Base-by-base conservation (phyloP, 73 alveolate species). In the Symbiodinium natans region DNA sequence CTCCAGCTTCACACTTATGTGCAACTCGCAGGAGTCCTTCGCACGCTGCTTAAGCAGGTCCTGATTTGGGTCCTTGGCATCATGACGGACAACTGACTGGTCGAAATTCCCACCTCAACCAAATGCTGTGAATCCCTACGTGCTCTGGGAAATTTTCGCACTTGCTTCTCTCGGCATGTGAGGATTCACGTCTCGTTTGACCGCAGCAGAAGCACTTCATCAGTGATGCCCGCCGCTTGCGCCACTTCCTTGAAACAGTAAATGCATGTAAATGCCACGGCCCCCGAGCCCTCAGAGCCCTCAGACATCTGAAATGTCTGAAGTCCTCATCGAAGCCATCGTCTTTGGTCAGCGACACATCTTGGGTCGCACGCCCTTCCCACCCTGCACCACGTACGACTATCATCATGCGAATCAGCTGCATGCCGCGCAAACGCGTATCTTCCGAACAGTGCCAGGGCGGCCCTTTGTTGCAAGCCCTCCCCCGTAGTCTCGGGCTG, bases 171-270 rank as follows among this genome's bases (percentile, higher is more conserved):
- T 13, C 13, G 59, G 13, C n/a, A 63, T 9, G 9, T 19, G 82
- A 63, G n/a, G 10, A 29, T 3, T 13, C 19, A 52, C 19, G 71
- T 10, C 10, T 19, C 71, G 71, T 19, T 13, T 52, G 71, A 52
- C 36, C 34, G 38, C 74, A 63, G 77, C 77, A 11, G 77, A 34
- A 15, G 31, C 29, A 25, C 94, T 71, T 88, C 95, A 19, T 88
- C 95, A 10, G 95, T 63, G 95, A 88, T 88, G 77, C 97, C 97
- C 41, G 97, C 97, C 38, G 97, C 97, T 41, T 90, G 97, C n/a
- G 97, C 97, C 77, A 90, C 88, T 29, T 88, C 95, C 95, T 88
- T 27, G 25, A 17, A 23, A 21, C 63, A 2, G 31, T 71, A 31
- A 33, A 36, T 0, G 59, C 59, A 46, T 46, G 59, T 13, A 46